Evolutionary conservation across 2,329 filamentous ascomycete species (phyloP), one percentile per base, ranked within the genome.

Genomic region (Ophiostoma novo-ulmi): DNA sequence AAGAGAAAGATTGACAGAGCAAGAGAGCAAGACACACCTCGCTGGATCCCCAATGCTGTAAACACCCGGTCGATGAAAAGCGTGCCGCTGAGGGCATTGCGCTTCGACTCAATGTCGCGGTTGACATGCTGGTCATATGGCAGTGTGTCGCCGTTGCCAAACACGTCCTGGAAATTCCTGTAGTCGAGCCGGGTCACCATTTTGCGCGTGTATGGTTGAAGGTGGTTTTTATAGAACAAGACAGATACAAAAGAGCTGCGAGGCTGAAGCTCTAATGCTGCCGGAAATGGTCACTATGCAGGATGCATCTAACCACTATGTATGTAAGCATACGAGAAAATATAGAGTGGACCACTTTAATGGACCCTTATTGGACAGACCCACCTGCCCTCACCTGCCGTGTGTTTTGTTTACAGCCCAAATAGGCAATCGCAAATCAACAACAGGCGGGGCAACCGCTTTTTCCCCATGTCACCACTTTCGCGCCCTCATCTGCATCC

Each of bases 31-130:
- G 17, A 67, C 69, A 14, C 26, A 92, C 92, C 86, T 80, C 90
- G 88, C 75, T 85, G 84, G 71, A 95, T 86, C 38, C 90, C 88
- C 38, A 94, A 81, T 0, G 89, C 84, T 70, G 85, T 87, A 72
- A 95, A 81, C 58, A 96, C 87, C 70, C 90, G 88, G 78, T 96
- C 92, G 77, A 94, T 89, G 79, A 95, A 96, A 71, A 94, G 85
- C 71, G 85, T 82, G 74, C 90, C 89, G 72, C 89, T 87, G 26
- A 93, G 83, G 67, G 81, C 85, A 76, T 89, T 90, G 75, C 91
- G 89, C 76, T 87, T 87, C 39, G 83, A 81, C 72, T 90, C 84
- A 70, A 93, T 91, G 67, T 88, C 85, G 67, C 89, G 84, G 70
- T 88, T 81, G 41, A 85, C 79, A 72, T 85, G 84, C 71, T 87